Percentiles rank a stretch among this genome's conserved stretches.
phyloP scores from a whole-genome alignment of 2,329 filamentous ascomycete species.

The Nigrospora osmanthi region DNA sequence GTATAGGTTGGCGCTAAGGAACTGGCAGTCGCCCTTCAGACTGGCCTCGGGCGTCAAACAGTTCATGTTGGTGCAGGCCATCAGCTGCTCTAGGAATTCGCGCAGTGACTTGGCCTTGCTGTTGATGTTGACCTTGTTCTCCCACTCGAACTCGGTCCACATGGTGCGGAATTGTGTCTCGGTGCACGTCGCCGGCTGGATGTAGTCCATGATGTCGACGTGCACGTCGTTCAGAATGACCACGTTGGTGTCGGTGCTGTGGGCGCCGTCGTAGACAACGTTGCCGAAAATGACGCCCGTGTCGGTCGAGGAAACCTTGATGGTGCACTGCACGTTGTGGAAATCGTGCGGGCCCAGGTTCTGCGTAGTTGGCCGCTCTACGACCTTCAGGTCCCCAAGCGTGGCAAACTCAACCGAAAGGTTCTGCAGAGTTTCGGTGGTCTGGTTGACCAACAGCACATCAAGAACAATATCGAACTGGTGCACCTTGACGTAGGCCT shows the following conservation, averaged over 20 bases:
- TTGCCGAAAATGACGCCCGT: slow-evolving; percentile 99
- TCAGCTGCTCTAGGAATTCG: slow-evolving; percentile 87
- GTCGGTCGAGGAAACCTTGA: slow-evolving; percentile 97
- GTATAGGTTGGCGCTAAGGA: slow-evolving; percentile 94
- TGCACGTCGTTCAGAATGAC: slow-evolving; percentile 98
- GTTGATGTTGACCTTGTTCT: slow-evolving; percentile 99
- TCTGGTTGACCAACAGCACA: slow-evolving; percentile 94
- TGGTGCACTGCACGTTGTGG: slow-evolving; percentile 95
- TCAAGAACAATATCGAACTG: slow-evolving; percentile 98
- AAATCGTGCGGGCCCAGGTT: slow-evolving; percentile 95
- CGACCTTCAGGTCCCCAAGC: slow-evolving; percentile 92
- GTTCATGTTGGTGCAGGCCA: slow-evolving; percentile 98
- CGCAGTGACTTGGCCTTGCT: slow-evolving; percentile 88
- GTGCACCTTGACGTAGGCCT: slow-evolving; percentile 97
- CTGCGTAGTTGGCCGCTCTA: slow-evolving; percentile 92
- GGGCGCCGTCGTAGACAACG: slow-evolving; percentile 91
- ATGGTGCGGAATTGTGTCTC: slow-evolving; percentile 99
- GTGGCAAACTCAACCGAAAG: slow-evolving; percentile 98
- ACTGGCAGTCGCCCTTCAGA: slow-evolving; percentile 95
- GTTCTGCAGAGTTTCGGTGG: slow-evolving; percentile 91
- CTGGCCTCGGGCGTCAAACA: slow-evolving; percentile 95
- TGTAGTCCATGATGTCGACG: slow-evolving; percentile 99
- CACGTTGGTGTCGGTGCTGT: slow-evolving; percentile 88
- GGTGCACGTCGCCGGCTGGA: slow-evolving; percentile 90
- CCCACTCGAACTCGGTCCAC: slow-evolving; percentile 99